Conservation (phyloP, 2,329 filamentous ascomycete species). For the Epicoccum nigrum region DNA sequence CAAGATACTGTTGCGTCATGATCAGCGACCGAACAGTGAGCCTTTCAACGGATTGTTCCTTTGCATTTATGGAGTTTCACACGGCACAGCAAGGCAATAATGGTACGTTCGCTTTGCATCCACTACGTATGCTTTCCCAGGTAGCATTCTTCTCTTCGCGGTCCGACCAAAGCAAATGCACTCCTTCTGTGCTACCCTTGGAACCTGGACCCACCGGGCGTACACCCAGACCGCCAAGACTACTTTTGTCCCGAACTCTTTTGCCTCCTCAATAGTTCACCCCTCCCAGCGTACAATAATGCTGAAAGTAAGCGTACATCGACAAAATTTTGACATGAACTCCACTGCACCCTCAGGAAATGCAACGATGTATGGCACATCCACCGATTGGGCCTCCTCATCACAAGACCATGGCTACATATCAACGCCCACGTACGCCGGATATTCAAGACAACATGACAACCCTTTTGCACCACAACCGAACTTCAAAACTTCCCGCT, state of each 20-base stretch:
- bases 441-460: neutral
- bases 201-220: neutral
- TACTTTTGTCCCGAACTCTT: neutral
- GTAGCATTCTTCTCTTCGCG: neutral
- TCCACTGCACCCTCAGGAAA: neutral
- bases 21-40: conserved; percentile 4
- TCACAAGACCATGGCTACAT: neutral
- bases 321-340: neutral
- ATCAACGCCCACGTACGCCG: neutral
- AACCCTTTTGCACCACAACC: neutral
- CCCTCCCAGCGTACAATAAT: conserved; percentile 2
- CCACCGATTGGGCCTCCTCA: conserved; percentile 2
- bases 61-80: neutral
- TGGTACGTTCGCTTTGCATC: neutral
- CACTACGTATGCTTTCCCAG: neutral
- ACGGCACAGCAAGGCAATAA: neutral
- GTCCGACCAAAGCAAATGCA: neutral
- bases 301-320: neutral
- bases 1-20: conserved; percentile 6
- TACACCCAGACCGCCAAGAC: neutral
- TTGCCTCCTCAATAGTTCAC: neutral
- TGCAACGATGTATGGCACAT: neutral
- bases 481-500: neutral
- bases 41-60: neutral
- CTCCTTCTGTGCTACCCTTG: neutral